Percentiles rank a stretch among this genome's conserved stretches.
Conservation (phyloP, 2,329 filamentous ascomycete genomes). For the Gremmenia infestans region DNA sequence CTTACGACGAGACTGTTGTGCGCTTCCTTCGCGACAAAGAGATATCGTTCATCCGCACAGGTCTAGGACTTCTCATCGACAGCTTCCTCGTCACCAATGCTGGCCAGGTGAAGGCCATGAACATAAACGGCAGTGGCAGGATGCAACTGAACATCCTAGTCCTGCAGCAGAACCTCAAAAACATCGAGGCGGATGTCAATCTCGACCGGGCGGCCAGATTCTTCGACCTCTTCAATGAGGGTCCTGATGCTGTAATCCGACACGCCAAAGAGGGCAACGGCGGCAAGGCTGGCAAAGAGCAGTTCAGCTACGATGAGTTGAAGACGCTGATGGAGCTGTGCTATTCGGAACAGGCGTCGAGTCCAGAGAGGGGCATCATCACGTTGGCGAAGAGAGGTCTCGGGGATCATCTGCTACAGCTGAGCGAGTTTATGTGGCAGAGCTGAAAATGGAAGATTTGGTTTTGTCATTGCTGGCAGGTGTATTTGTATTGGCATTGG, state of each 20-base stretch:
- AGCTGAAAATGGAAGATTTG: conserved; percentile 15
- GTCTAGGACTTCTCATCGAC: conserved; percentile 75
- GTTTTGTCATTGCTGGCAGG: neutral
- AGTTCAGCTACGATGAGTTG: conserved; percentile 61
- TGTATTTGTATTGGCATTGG: neutral
- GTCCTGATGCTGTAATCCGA: conserved; percentile 59
- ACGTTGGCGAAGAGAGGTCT: conserved; percentile 63
- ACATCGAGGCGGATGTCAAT: conserved; percentile 69
- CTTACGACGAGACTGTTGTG: conserved; percentile 78
- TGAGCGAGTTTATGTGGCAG: conserved; percentile 72
- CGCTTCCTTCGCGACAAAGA: conserved; percentile 68
- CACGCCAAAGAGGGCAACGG: conserved; percentile 49
- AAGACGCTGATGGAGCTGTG: conserved; percentile 61
- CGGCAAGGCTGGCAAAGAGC: conserved; percentile 34
- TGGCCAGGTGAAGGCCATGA: conserved; percentile 72
- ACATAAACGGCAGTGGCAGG: conserved; percentile 72
- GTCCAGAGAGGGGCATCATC: conserved; percentile 62
- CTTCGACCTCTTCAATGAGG: conserved; percentile 62
- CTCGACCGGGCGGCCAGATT: conserved; percentile 61
- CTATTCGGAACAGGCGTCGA: conserved; percentile 62
- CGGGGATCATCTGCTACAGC: conserved; percentile 62
- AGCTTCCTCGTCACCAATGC: conserved; percentile 70
- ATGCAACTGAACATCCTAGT: conserved; percentile 94
- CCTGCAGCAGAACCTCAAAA: conserved; percentile 93
- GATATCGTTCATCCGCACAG: conserved; percentile 68